phyloP scores from a whole-genome alignment of 2,329 filamentous ascomycete genomes.

The Trichoderma cornu-damae region DNA sequence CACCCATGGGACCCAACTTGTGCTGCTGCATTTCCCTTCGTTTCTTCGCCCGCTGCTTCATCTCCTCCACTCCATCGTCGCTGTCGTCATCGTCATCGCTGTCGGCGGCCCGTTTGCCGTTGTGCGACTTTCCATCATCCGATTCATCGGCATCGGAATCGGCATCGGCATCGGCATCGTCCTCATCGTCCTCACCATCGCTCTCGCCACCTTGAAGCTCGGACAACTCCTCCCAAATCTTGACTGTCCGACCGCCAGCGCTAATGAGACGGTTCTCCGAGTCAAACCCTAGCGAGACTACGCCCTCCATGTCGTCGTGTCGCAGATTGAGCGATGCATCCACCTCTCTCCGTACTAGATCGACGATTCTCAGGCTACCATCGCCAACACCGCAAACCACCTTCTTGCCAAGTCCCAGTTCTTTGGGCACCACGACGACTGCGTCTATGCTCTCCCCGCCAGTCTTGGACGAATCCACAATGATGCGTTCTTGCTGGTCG shows the following conservation, averaged over 20 bases:
- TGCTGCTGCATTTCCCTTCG: conserved; percentile 39
- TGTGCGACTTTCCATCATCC: conserved; percentile 42
- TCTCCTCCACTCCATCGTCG: conserved; percentile 32
- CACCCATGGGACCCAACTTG: conserved; percentile 46
- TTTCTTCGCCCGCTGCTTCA: conserved; percentile 44
- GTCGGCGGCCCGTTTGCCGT: conserved; percentile 44
- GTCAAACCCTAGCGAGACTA: conserved; percentile 78
- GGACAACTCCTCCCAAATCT: conserved; percentile 86
- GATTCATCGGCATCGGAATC: conserved; percentile 43
- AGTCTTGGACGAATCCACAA: conserved; percentile 58
- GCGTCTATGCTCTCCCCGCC: conserved; percentile 77
- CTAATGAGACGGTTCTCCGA: conserved; percentile 81
- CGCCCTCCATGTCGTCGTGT: conserved; percentile 84
- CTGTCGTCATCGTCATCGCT: conserved; percentile 35
- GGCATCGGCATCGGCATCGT: conserved; percentile 43
- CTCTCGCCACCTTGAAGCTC: conserved; percentile 41
- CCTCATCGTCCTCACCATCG: conserved; percentile 46
- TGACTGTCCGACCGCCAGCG: conserved; percentile 78
- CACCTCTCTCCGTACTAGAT: conserved; percentile 69
- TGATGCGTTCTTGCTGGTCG: conserved; percentile 85
- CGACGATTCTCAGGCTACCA: conserved; percentile 71
- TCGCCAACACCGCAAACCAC: conserved; percentile 78
- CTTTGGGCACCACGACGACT: conserved; percentile 66
- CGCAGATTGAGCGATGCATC: conserved; percentile 54
- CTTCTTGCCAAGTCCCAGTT: conserved; percentile 64